Base-by-base conservation (phyloP, 257 asterid species). In the Lantana camara region DNA sequence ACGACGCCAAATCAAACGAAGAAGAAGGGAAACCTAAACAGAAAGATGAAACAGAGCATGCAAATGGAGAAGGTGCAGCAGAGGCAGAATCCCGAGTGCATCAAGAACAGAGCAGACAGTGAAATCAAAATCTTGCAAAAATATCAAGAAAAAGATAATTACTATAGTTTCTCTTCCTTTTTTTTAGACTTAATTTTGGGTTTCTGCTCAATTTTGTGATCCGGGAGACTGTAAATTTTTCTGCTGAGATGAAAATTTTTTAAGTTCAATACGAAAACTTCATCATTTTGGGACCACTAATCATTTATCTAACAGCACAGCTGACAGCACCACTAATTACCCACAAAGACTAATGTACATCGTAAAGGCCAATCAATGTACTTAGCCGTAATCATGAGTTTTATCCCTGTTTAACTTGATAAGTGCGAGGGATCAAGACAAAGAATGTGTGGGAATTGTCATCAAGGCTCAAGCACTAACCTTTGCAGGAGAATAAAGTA, bases 381-480 rank as follows among this genome's bases (percentile, higher is more conserved):
- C 13, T 35, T 17, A 15, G 61, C 42, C 44, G 59, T 59, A 59
- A 42, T 42, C 5, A 42, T 24, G 71, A 29, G 32, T 53, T 41
- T 62, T 38, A 12, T 6, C 5, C 35, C 11, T 55, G 67, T 23
- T 52, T 57, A 57, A 64, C 8, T 41, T n/a, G 74, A 72, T 71
- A 67, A 62, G 67, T 58, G 45, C 27, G 64, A 50, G 63, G 67
- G 55, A 75, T 63, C n/a, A 68, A 72, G 55, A 45, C 21, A 7
- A 37, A 53, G 68, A 22, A n/a, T n/a, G n/a, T n/a, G n/a, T 35
- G 40, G 4, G 11, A 35, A 35, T 22, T 79, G 78, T 65, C 80
- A 71, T 63, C 59, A n/a, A n/a, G n/a, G n/a, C n/a, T n/a, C n/a
- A 75, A 69, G 77, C 84, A 67, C 73, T 75, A 68, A 35, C 32